A percentile compares a stretch with the other conserved stretches of the same genome.
phyloP scores from a whole-genome alignment of 225 moss, liverwort and hornwort species.

The Takakia lepidozioides region DNA sequence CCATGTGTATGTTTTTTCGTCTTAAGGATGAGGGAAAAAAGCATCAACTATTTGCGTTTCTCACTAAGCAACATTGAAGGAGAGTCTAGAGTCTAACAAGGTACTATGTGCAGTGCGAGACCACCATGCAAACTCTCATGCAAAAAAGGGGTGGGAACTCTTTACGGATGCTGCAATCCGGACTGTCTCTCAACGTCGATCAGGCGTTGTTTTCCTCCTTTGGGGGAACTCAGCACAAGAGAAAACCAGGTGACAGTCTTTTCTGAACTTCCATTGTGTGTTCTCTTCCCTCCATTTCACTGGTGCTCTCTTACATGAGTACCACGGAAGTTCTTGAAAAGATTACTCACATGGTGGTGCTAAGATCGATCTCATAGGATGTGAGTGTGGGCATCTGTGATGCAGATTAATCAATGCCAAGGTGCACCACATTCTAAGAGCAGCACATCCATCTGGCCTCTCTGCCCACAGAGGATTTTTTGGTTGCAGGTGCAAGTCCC shows the following conservation, averaged over 20 bases:
- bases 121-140: slow-evolving; percentile 82
- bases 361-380: no score
- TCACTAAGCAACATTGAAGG: no score
- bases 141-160: slow-evolving; percentile 98
- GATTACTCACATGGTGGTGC: no score
- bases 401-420: slow-evolving; percentile 65
- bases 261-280: neutral
- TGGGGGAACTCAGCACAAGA: slow-evolving; percentile 97
- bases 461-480: slow-evolving; percentile 95
- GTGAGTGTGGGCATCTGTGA: no score
- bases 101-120: slow-evolving; percentile 69
- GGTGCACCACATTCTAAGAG: slow-evolving; percentile 71
- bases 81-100: no score
- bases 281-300: neutral
- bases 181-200: slow-evolving; percentile 52
- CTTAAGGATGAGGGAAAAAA: no score
- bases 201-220: slow-evolving; percentile 72
- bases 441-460: slow-evolving; percentile 87
- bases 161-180: slow-evolving; percentile 91
- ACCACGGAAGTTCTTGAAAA: no score
- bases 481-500: slow-evolving; percentile 63
- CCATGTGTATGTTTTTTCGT: no score
- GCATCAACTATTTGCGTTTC: no score
- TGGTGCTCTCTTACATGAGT: neutral
- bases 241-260: slow-evolving; percentile 55